Evolutionary conservation across 768 basidiomycete genomes (phyloP), one percentile per base, ranked within the genome.

Genomic region (Rhizopogon vulgaris): DNA sequence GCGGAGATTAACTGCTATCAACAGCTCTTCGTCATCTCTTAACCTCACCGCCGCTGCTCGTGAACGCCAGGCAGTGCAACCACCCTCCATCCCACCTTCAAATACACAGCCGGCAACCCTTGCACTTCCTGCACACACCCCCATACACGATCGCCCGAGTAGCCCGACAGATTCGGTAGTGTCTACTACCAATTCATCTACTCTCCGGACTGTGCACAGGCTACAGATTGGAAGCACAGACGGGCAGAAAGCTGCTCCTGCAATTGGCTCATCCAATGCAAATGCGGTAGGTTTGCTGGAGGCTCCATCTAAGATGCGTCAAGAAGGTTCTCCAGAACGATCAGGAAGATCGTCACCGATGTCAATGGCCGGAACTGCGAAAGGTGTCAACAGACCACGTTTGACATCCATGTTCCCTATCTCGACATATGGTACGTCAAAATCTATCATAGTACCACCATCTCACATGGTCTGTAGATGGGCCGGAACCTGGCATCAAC

Each of bases 401-500:
- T 55, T 76, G 10, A 72, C 79, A 2, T 79, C 84, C 4, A 59
- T 80, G 46, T 63, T 79, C 14, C 80, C 84, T 0, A 84, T 89
- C 24, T 85, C 85, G 2, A 83, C 80, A 2, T 87, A 88, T 58
- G 88, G 89, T 89, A 59, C 41, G 78, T 34, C 41, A 0, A 9
- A 34, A 46, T 34, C 2, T 24, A 28, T 34, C 8, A 14, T 15
- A 18, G 2, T 10, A 1, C 45, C 15, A 41, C 12, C 3, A 12
- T 61, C n/a, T 62, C 22, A 3, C 22, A 9, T 43, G 15, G 4
- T 38, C 40, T 54, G 28, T 60, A 94, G 94, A 96, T 58, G 89
- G 89, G 0, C 88, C 88, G 60, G 95, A 98, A 62, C 84, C 89
- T 40, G 90, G 87, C 8, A 90, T 98, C 60, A 87, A 80, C 61